These are phyloP conservation scores for Phaeophleospora eucalypticola DNA, from an alignment of 2,329 filamentous ascomycete genomes.

Conservation along the genomic window DNA sequence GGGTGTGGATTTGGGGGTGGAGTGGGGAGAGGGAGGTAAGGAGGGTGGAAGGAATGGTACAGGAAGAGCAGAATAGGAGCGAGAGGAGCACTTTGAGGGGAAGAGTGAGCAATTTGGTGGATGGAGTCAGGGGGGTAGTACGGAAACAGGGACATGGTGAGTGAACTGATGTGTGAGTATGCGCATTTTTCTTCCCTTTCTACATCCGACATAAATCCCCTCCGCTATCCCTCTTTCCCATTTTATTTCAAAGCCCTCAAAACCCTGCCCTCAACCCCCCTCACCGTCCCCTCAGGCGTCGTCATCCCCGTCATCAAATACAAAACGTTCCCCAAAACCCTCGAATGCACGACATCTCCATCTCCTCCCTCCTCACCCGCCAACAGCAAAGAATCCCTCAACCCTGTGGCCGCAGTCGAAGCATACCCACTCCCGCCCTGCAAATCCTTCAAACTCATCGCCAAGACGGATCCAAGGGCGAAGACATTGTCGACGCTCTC, in stretches of 20 bases:
- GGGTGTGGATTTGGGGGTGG: slow-evolving; percentile 42
- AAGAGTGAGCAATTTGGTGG: no score
- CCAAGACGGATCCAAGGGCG: slow-evolving; percentile 70
- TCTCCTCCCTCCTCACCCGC: slow-evolving; percentile 35
- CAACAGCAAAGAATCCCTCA: slow-evolving; percentile 51
- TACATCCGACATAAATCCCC: no score
- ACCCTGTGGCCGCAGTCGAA: slow-evolving; percentile 50
- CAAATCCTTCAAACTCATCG: slow-evolving; percentile 55
- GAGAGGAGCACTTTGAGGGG: no score
- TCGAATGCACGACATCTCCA: slow-evolving; percentile 50
- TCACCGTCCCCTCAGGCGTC: slow-evolving; percentile 41
- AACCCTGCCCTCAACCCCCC: slow-evolving; percentile 39
- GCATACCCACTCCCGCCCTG: slow-evolving; percentile 50
- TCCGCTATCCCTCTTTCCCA: background rate
- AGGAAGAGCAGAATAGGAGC: no score
- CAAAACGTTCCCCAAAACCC: slow-evolving; percentile 58
- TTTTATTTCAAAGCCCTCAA: slow-evolving; percentile 27
- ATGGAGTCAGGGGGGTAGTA: no score
- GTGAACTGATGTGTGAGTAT: no score
- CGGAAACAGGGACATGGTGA: no score
- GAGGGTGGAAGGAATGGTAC: no score
- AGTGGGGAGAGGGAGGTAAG: no score
- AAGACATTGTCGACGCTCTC: slow-evolving; percentile 60
- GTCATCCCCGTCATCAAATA: slow-evolving; percentile 59
- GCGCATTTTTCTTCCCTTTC: no score